A percentile compares a stretch with the other conserved stretches of the same genome.
Conservation (phyloP, 148 eudicot species). For the Vaccinium corymbosum region DNA sequence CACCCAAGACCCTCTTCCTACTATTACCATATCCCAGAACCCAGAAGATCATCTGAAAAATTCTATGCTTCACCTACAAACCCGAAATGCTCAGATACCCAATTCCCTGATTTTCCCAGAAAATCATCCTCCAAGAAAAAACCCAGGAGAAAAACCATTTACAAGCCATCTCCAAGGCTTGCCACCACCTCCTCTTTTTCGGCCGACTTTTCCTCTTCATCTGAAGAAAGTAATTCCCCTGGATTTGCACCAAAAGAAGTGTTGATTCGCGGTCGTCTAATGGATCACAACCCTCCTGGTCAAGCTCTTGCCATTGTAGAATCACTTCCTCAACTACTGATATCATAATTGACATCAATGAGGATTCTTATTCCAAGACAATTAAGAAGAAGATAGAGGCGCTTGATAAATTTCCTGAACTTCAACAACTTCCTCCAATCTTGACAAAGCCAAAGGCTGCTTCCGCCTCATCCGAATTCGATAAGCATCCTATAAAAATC, state of each 20-base stretch:
- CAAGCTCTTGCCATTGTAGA: conserved; percentile 30
- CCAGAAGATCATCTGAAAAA: conserved; percentile 10
- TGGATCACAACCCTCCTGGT: conserved; percentile 15
- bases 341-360: conserved; percentile 41
- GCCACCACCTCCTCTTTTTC: conserved; percentile 16
- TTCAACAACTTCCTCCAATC: conserved; percentile 41
- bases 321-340: conserved; percentile 38
- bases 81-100: conserved; percentile 22
- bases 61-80: conserved; percentile 25
- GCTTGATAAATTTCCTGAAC: conserved; percentile 27
- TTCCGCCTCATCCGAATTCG: background rate
- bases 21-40: conserved; percentile 18
- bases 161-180: conserved; percentile 41
- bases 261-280: conserved; percentile 10
- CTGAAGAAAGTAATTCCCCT: conserved; percentile 19
- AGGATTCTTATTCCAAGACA: background rate
- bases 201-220: conserved; percentile 24
- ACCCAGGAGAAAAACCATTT: conserved; percentile 34
- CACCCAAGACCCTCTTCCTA: conserved; percentile 24
- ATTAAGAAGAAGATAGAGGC: conserved; percentile 15
- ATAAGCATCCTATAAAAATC: conserved; percentile 12
- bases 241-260: conserved; percentile 14
- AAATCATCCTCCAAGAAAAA: conserved; percentile 22
- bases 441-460: conserved; percentile 32
- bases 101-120: conserved; percentile 34